Conservation (phyloP, 306 rosid genomes). For the Sophora flavescens region DNA sequence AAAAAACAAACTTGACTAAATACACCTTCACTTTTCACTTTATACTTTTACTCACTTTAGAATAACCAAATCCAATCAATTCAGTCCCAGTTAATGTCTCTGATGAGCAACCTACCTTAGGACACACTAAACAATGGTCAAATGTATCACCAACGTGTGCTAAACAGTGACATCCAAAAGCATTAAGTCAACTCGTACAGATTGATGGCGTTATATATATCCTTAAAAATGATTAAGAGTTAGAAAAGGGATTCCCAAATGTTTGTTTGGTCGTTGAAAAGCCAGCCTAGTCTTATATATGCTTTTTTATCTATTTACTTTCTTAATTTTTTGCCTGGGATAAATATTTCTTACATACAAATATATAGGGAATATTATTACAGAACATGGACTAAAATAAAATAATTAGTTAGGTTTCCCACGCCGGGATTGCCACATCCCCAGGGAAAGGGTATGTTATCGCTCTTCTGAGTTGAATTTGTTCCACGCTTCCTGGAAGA, state of each 20-base stretch:
- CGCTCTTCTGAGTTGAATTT: slow-evolving; percentile 96
- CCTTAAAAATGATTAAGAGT: slow-evolving; percentile 1
- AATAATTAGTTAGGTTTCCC: slow-evolving; percentile 42
- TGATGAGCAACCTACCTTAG: neutral
- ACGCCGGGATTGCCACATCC: slow-evolving; percentile 22
- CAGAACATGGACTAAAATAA: slow-evolving; percentile 36
- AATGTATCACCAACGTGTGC: neutral
- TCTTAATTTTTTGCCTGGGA: slow-evolving; percentile 27
- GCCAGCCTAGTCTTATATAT: slow-evolving; percentile 31
- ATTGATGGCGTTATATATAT: slow-evolving; percentile 17
- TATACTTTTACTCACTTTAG: no score
- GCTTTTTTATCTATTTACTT: slow-evolving; percentile 38
- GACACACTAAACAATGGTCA: neutral
- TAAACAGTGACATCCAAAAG: slow-evolving; percentile 7
- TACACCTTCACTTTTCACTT: no score
- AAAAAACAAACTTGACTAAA: no score
- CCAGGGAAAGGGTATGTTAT: slow-evolving; percentile 44
- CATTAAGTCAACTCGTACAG: neutral
- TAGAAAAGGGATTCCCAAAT: slow-evolving; percentile 10
- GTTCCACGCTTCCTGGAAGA: slow-evolving; percentile 93
- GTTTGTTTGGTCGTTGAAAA: neutral
- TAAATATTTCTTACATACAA: slow-evolving; percentile 37
- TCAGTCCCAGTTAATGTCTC: neutral
- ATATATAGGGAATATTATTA: slow-evolving; percentile 38
- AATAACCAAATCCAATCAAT: no score